Evolutionary conservation across 139 green algal species (phyloP).

Genomic region (Chlamydomonas schloesseri): DNA sequence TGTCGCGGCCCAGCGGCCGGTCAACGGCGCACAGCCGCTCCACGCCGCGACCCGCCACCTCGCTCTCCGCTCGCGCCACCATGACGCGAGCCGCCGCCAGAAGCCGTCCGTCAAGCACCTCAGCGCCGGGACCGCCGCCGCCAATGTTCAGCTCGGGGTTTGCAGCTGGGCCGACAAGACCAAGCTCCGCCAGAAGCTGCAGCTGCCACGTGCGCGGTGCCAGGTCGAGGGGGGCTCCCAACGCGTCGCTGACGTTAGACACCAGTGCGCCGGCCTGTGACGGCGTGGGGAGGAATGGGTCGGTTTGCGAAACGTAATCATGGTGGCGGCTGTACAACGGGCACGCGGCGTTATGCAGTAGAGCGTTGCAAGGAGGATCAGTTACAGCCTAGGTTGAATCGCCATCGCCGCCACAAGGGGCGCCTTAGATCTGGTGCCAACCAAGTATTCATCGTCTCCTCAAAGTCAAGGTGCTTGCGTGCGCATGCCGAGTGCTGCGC

Average conservation of each 20-base stretch:
- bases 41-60: constrained; percentile 54
- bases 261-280: constrained; percentile 65
- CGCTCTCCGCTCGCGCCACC: constrained; percentile 49
- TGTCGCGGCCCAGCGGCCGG: constrained; percentile 44
- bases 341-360: too few relatives aligned
- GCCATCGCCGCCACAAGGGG: neutral
- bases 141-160: constrained; percentile 58
- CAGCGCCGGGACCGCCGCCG: neutral
- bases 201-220: constrained; percentile 53
- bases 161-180: constrained; percentile 53
- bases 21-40: constrained; percentile 37
- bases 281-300: neutral
- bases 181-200: constrained; percentile 56
- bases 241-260: constrained; percentile 37
- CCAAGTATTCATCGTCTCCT: constrained; percentile 32
- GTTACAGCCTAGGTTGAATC: constrained; percentile 31
- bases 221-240: constrained; percentile 48
- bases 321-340: too few relatives aligned
- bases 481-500: neutral
- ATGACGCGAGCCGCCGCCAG: constrained; percentile 70
- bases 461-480: neutral
- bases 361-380: too few relatives aligned
- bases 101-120: constrained; percentile 66
- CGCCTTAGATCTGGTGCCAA: constrained; percentile 51
- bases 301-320: too few relatives aligned